Conservation (phyloP, 2,329 filamentous ascomycete genomes). For the Chaetomiaceae sp. region DNA sequence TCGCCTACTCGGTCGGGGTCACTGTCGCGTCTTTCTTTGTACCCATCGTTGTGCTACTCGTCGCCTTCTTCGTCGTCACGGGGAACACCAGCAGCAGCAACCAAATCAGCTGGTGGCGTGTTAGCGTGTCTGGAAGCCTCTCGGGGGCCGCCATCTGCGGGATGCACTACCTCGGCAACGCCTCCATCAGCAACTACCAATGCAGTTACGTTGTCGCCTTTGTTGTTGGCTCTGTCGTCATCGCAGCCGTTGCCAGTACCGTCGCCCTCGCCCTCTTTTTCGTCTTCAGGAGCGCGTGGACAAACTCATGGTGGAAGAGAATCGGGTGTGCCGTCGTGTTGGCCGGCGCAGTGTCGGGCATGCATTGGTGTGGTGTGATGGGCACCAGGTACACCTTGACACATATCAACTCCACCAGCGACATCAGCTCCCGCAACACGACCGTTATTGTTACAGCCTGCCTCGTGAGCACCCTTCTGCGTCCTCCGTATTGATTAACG, state of each 20-base stretch:
- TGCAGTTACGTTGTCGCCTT: constrained; percentile 57
- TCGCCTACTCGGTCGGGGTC: constrained; percentile 67
- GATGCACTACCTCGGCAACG: constrained; percentile 87
- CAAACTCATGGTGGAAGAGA: constrained; percentile 73
- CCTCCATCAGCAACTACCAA: constrained; percentile 72
- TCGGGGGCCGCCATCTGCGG: constrained; percentile 73
- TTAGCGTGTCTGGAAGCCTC: constrained; percentile 60
- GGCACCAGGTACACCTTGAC: constrained; percentile 65
- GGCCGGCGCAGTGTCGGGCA: constrained; percentile 71
- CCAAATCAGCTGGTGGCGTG: constrained; percentile 51
- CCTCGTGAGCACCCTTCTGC: constrained; percentile 47
- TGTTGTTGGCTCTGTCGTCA: constrained; percentile 64
- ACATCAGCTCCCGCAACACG: constrained; percentile 52
- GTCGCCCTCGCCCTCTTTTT: constrained; percentile 73
- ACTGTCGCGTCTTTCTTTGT: constrained; percentile 77
- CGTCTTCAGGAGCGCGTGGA: constrained; percentile 70
- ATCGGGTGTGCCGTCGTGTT: constrained; percentile 62
- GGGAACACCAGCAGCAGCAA: constrained; percentile 42
- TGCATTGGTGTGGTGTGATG: constrained; percentile 78
- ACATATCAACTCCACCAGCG: constrained; percentile 38
- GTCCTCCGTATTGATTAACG: constrained; percentile 1
- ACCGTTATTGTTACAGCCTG: constrained; percentile 71
- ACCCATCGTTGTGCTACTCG: constrained; percentile 68
- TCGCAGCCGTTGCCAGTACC: constrained; percentile 68
- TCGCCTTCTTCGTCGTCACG: constrained; percentile 68